Percentiles rank a stretch among this genome's conserved stretches.
Conservation (phyloP, 176 grass and related monocot genomes). For the Phoenix dactylifera region DNA sequence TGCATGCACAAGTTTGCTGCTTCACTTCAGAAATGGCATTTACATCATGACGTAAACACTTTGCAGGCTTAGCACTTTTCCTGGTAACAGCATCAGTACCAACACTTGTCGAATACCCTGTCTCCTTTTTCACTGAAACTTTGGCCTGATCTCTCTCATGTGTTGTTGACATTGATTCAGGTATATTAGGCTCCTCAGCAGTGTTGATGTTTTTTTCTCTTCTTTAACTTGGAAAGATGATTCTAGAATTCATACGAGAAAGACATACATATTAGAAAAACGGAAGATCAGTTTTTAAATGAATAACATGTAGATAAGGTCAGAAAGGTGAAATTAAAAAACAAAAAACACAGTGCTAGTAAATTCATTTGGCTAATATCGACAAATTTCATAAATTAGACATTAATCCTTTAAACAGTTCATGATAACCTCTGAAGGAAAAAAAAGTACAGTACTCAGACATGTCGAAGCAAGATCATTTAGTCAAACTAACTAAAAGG, state of each 20-base stretch:
- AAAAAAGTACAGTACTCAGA: not conserved
- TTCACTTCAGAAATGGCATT: constrained; percentile 66
- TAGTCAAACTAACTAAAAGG: too few relatives aligned
- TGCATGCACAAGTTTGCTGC: constrained; percentile 46
- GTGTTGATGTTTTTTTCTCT: constrained; percentile 62
- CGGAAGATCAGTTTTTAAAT: too few relatives aligned
- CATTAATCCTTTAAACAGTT: not conserved
- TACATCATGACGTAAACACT: constrained; percentile 40
- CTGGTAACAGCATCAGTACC: constrained; percentile 36
- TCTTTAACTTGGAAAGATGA: constrained; percentile 87
- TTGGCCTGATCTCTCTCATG: constrained; percentile 51
- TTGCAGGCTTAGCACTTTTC: constrained; percentile 58
- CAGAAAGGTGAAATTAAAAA: too few relatives aligned
- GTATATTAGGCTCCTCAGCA: constrained; percentile 51
- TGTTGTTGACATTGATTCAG: constrained; percentile 25
- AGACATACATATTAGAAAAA: too few relatives aligned
- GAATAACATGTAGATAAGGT: too few relatives aligned
- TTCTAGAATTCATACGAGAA: constrained; percentile 32
- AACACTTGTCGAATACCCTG: constrained; percentile 51
- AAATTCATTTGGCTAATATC: too few relatives aligned
- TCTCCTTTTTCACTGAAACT: constrained; percentile 46
- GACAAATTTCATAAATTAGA: too few relatives aligned
- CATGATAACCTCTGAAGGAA: not conserved
- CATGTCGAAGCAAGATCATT: too few relatives aligned
- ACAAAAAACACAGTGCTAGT: too few relatives aligned